These are phyloP conservation scores for Acorus gramineus DNA, from an alignment of 106 monocot genomes.

Conservation along the genomic window DNA sequence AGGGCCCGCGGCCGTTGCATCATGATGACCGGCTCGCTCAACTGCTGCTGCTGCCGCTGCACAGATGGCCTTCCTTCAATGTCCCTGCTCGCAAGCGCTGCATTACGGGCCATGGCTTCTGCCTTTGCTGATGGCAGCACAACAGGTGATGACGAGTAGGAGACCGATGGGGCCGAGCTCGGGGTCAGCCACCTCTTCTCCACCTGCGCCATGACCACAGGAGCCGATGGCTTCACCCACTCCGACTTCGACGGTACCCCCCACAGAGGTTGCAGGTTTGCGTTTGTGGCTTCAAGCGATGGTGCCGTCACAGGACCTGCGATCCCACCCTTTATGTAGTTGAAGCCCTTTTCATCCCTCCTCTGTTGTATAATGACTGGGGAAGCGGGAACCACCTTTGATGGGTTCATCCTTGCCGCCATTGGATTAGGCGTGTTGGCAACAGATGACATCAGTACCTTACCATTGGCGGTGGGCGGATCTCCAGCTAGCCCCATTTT, in stretches of 20 bases:
- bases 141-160: constrained; percentile 21
- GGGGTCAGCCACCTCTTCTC: constrained; percentile 38
- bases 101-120: constrained; percentile 10
- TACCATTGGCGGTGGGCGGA: background rate
- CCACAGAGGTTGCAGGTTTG: constrained; percentile 17
- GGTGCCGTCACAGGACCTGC: background rate
- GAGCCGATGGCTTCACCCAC: constrained; percentile 16
- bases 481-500: constrained; percentile 24
- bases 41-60: constrained; percentile 2
- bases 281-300: constrained; percentile 19
- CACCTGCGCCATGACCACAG: background rate
- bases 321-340: constrained; percentile 14
- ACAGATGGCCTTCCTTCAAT: constrained; percentile 23
- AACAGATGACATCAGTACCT: too few relatives aligned
- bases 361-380: too few relatives aligned
- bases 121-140: constrained; percentile 13
- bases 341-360: too few relatives aligned
- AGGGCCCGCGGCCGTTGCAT: constrained; percentile 67
- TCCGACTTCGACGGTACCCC: constrained; percentile 24
- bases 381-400: too few relatives aligned
- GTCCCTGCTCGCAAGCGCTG: constrained; percentile 1
- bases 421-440: too few relatives aligned
- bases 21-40: constrained; percentile 56
- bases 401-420: too few relatives aligned
- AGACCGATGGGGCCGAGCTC: constrained; percentile 21